Base-by-base conservation (phyloP, 768 basidiomycete genomes). In the Suillus americanus region DNA sequence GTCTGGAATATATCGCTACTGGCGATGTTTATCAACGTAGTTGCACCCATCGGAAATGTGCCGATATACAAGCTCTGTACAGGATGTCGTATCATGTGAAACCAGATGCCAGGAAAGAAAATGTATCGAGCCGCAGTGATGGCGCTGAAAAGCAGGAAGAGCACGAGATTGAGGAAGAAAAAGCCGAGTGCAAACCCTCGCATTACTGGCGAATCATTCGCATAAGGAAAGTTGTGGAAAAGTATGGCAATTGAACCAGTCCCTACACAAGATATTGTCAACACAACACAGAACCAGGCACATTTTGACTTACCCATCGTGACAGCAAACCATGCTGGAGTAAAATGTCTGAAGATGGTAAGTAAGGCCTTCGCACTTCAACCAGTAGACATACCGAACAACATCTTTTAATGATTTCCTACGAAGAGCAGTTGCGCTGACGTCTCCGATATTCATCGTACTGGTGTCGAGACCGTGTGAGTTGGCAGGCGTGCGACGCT, bases 191-290 rank as follows among this genome's bases (percentile, higher is more conserved):
- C 78, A 54, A 85, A 68, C 13, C 73, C 72, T 57, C 76, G 74
- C 67, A 86, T 79, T n/a, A 78, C 67, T 13, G 67, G 64, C 5
- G 82, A 79, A 38, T 76, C 73, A 41, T 69, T 71, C 3, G 79
- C 83, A 68, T 88, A 90, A 0, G 88, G 89, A 69, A 87, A 87
- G 12, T 71, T 79, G 45, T 81, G 77, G 70, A 89, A 85, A 40
- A 90, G 79, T 43, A 82, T 80, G 65, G 85, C 85, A 16, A 89
- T 75, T 0, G 81, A 77, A 3, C 85, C 85, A 0, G 85, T 86
- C 7, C 85, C 81, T 78, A 54, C 53, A 57, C 38, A 20, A 50
- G 33, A 40, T 38, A 16, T 23, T n/a, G 55, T 63, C 37, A 55
- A 63, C 25, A 30, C 40, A 16, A 62, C 16, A 3, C 20, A 54